Conservation (phyloP, 2,329 filamentous ascomycete species). For the Aureobasidium pullulans region DNA sequence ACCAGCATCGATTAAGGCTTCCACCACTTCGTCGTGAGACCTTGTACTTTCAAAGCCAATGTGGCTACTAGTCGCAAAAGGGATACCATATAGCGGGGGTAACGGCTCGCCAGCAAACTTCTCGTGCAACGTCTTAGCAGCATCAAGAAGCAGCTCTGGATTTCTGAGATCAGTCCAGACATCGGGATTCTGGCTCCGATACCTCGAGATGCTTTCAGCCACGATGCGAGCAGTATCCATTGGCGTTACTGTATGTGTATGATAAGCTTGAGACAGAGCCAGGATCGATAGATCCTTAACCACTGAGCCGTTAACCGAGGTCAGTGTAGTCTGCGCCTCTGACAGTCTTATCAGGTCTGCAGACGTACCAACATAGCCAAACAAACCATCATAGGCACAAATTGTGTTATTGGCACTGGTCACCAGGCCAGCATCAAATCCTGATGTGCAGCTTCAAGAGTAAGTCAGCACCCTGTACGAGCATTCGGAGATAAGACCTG, state of each 20-base stretch:
- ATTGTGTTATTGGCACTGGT: constrained; percentile 43
- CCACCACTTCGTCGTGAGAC: not conserved
- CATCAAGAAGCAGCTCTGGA: not conserved
- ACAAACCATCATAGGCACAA: constrained; percentile 45
- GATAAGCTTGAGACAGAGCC: not conserved
- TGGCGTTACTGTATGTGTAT: no score
- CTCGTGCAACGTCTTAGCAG: not conserved
- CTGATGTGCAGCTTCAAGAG: constrained; percentile 34
- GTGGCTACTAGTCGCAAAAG: constrained; percentile 51
- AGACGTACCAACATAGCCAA: constrained; percentile 27
- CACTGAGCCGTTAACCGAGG: not conserved
- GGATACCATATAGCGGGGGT: constrained; percentile 49
- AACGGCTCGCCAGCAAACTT: constrained; percentile 24
- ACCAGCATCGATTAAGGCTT: not conserved
- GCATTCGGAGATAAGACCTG: not conserved
- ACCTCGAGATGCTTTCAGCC: no score
- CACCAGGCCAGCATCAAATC: constrained; percentile 42
- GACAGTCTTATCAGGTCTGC: not conserved
- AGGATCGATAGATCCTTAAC: not conserved
- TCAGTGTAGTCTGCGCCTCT: not conserved
- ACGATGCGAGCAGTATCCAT: not conserved
- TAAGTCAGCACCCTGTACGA: not conserved
- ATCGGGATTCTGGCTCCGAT: not conserved
- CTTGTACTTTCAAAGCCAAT: constrained; percentile 42
- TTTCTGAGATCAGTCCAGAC: no score